Evolutionary conservation across 306 rosid species (phyloP).

Genomic region (Medicago lupulina): DNA sequence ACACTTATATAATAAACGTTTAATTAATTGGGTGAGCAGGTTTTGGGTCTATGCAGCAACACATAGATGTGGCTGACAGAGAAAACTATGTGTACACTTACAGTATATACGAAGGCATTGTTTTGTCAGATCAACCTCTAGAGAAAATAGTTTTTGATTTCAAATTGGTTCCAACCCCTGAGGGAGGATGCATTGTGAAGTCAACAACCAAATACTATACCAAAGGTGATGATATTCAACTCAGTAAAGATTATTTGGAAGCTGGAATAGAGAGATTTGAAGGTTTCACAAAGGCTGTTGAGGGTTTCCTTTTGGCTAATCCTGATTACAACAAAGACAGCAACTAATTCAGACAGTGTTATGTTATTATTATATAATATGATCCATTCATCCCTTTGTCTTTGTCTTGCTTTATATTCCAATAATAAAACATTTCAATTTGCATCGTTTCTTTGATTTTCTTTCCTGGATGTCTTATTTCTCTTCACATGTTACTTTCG

Average conservation of each 20-base stretch:
- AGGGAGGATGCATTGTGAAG: constrained; percentile 58
- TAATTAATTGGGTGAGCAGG: constrained; percentile 22
- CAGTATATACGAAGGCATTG: constrained; percentile 54
- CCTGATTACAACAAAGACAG: constrained; percentile 50
- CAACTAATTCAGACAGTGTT: not conserved
- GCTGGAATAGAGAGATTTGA: constrained; percentile 50
- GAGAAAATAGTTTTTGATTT: constrained; percentile 53
- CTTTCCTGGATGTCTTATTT: too few relatives aligned
- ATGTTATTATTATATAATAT: not conserved
- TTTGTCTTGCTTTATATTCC: constrained; percentile 15
- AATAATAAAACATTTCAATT: not conserved
- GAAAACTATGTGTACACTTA: constrained; percentile 45
- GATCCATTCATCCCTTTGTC: not conserved
- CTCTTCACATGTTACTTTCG: too few relatives aligned
- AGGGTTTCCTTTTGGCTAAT: constrained; percentile 50
- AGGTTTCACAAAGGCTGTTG: constrained; percentile 55
- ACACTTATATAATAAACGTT: too few relatives aligned
- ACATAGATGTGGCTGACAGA: constrained; percentile 46
- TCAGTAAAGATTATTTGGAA: constrained; percentile 46
- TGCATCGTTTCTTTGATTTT: not conserved
- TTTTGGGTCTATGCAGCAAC: constrained; percentile 50
- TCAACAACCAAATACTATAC: constrained; percentile 46
- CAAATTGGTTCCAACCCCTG: constrained; percentile 39
- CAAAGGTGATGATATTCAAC: constrained; percentile 33
- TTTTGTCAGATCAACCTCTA: constrained; percentile 32